Conservation (phyloP, 2,329 filamentous ascomycete genomes). For the Plectosphaerella sp. region DNA sequence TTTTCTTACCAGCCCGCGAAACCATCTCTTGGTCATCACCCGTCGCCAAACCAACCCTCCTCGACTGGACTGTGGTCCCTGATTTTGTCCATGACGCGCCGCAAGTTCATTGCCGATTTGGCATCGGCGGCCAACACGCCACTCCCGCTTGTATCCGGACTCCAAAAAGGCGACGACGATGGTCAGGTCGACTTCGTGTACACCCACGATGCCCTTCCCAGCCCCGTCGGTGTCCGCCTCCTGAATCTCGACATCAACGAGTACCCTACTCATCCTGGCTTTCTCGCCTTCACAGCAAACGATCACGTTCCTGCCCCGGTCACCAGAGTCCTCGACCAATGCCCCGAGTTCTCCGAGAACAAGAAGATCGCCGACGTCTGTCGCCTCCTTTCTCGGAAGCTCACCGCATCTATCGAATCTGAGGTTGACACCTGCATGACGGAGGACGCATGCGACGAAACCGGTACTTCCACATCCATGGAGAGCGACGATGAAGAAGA, state of each 20-base stretch:
- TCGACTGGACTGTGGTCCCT: neutral
- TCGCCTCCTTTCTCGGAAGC: conserved; percentile 15
- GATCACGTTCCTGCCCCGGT: conserved; percentile 23
- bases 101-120: conserved; percentile 59
- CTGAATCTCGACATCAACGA: conserved; percentile 21
- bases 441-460: conserved; percentile 14
- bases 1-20: no score
- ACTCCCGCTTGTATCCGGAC: conserved; percentile 44
- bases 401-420: conserved; percentile 17
- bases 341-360: conserved; percentile 39
- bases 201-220: conserved; percentile 17
- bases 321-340: conserved; percentile 31
- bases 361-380: conserved; percentile 35
- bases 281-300: conserved; percentile 38
- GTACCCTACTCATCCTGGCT: conserved; percentile 32
- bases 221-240: conserved; percentile 20
- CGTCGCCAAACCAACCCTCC: neutral
- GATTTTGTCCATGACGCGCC: conserved; percentile 53
- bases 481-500: conserved; percentile 26
- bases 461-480: conserved; percentile 26
- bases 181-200: conserved; percentile 65
- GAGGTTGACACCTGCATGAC: conserved; percentile 24
- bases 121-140: conserved; percentile 30
- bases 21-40: neutral
- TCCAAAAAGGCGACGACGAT: conserved; percentile 64